Base-by-base conservation (phyloP, 2,329 filamentous ascomycete genomes). In the Trichoderma gracile region DNA sequence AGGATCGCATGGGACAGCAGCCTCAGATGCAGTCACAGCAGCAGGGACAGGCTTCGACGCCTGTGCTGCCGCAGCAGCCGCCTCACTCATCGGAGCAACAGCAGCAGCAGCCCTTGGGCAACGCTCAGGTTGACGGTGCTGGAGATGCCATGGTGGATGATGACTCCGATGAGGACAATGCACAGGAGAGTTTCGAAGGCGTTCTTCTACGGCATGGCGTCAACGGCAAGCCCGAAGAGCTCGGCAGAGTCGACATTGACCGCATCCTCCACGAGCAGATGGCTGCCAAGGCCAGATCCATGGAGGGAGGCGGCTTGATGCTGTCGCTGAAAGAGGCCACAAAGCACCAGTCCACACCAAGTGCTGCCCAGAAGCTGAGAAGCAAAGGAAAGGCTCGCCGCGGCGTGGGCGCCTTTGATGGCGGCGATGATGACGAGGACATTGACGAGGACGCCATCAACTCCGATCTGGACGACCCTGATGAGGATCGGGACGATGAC, bases 391-490 rank as follows among this genome's bases (percentile, higher is more conserved):
- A 72, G 27, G 64, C 47, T 19, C 50, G 9, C 15, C 25, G 42
- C 38, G 77, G 77, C 8, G 72, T 79, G 8, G 78, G 78, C 38
- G 79, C 88, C 66, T 83, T 84, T 58, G 89, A 94, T 69, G 90
- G 89, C 5, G 81, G 81, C 45, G 84, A 84, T 30, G 86, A 86
- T 50, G 86, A 85, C 50, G 82, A 86, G 42, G 82, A 85, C 65
- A 78, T 83, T 25, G 86, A 87, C 68, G 94, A 97, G 69, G 93
- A 99, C 75, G 95, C 94, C 1, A 99, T 99, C 79, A 99, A 99
- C 77, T 98, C 95, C 0, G 95, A 99, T 72, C 87, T 99, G 3
- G 95, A 99, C 74, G 95, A 99, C 73, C 88, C 93, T 0, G 93
- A 98, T 67, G 95, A 98, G 67, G 88, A 92, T 12, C 79, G 87